A percentile compares a stretch with the other conserved stretches of the same genome.
Evolutionary conservation across 768 basidiomycete species (phyloP).

Genomic region (Strobilomyces dryophilus): DNA sequence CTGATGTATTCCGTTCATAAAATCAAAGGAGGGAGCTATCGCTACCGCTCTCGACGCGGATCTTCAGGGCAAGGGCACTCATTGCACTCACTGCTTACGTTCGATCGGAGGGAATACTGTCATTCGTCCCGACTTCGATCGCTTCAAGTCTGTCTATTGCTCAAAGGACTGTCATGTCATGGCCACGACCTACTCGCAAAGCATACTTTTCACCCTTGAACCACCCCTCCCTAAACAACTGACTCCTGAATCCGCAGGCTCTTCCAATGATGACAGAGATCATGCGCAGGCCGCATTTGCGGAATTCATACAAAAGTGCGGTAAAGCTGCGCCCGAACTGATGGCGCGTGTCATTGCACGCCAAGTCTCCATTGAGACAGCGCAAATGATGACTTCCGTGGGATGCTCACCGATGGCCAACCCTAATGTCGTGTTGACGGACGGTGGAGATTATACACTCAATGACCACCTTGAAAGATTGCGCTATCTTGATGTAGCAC

Average conservation of each 20-base stretch:
- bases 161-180: conserved; percentile 60
- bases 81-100: conserved; percentile 75
- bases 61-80: conserved; percentile 58
- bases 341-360: conserved; percentile 70
- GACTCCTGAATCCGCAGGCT: conserved; percentile 30
- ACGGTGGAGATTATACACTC: conserved; percentile 53
- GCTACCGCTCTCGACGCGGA: conserved; percentile 70
- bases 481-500: conserved; percentile 56
- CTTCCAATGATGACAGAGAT: conserved; percentile 42
- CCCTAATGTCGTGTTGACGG: conserved; percentile 31
- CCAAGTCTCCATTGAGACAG: conserved; percentile 62
- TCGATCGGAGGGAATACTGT: conserved; percentile 44
- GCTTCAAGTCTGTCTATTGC: conserved; percentile 63
- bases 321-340: conserved; percentile 47
- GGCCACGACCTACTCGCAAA: conserved; percentile 57
- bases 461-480: conserved; percentile 77
- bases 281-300: conserved; percentile 59
- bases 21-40: conserved; percentile 66
- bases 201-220: conserved; percentile 68
- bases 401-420: conserved; percentile 9
- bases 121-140: conserved; percentile 46
- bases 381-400: conserved; percentile 44
- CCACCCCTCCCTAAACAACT: conserved; percentile 49
- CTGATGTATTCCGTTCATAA: conserved; percentile 5
- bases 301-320: conserved; percentile 49